Conservation (phyloP, 2,329 filamentous ascomycete genomes). For the Colletotrichum coccodes region DNA sequence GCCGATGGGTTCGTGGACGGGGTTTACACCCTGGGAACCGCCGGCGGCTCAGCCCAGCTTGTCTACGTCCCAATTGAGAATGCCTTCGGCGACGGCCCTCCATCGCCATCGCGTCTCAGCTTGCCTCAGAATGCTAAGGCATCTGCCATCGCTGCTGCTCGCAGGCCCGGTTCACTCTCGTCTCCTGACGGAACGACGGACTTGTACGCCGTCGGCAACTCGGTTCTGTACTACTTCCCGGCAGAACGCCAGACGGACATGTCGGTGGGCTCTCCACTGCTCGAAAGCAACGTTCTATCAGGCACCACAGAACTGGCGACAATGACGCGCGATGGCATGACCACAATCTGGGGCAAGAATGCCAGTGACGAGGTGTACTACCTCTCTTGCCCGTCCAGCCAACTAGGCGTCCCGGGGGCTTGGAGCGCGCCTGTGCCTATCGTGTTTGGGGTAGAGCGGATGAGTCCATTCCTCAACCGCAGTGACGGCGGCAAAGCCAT, state of each 20-base stretch:
- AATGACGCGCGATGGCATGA: background rate
- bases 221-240: background rate
- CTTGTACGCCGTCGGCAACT: background rate
- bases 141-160: background rate
- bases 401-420: rapidly evolving
- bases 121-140: background rate
- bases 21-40: background rate
- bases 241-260: background rate
- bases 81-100: background rate
- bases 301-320: background rate
- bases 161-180: rapidly evolving
- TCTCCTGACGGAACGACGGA: background rate
- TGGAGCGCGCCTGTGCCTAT: background rate
- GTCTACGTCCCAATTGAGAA: background rate
- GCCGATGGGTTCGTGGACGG: background rate
- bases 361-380: background rate
- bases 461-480: background rate
- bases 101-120: background rate
- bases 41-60: background rate
- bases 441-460: background rate
- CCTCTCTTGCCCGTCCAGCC: background rate
- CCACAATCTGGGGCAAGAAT: background rate
- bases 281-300: rapidly evolving
- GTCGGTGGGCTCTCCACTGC: background rate
- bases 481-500: background rate